Evolutionary conservation across 2,329 filamentous ascomycete species (phyloP), one percentile per base, ranked within the genome.

Genomic region (Boeremia exigua): DNA sequence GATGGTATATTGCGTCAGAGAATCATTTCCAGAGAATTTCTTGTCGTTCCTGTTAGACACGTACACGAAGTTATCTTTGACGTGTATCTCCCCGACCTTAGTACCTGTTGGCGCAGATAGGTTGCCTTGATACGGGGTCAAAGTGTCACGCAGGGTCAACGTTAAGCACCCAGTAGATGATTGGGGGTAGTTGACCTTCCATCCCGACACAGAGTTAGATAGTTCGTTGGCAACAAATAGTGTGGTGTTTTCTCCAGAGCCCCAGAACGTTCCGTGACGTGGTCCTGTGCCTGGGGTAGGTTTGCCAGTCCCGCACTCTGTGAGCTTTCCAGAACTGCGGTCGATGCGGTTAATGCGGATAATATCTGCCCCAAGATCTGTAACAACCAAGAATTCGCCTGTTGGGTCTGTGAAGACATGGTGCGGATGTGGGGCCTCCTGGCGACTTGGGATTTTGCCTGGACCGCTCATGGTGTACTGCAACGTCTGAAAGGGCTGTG

Each of bases 391-490:
- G 64, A 78, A 85, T 33, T 75, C 68, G 11, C 80, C 80, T 0
- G 80, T 81, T 0, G 79, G 81, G 57, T 82, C 83, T 10, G 76
- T 70, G 61, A 82, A 77, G 5, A 78, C 78, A 15, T 81, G 77
- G 70, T 86, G 84, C 7, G 82, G 83, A 61, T 86, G 84, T 6
- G 83, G 77, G 5, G 77, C 78, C 53, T 85, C 80, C 67, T 86
- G 84, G n/a, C 84, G 80, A 28, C 63, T 68, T 4, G 80, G 71
- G 40, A 77, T 73, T 10, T 81, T 75, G 0, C 82, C 82, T 0
- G 76, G 75, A 1, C 60, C 60, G 32, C 47, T 45, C 66, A 71
- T 69, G 2, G 63, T 71, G 36, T 66, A 73, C 45, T 70, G 69
- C 17, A 74, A 19, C 7, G 66, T 64, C 44, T 73, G 69, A 1